Conservation (phyloP, 2,329 filamentous ascomycete genomes). For the Colletotrichum sp. region DNA sequence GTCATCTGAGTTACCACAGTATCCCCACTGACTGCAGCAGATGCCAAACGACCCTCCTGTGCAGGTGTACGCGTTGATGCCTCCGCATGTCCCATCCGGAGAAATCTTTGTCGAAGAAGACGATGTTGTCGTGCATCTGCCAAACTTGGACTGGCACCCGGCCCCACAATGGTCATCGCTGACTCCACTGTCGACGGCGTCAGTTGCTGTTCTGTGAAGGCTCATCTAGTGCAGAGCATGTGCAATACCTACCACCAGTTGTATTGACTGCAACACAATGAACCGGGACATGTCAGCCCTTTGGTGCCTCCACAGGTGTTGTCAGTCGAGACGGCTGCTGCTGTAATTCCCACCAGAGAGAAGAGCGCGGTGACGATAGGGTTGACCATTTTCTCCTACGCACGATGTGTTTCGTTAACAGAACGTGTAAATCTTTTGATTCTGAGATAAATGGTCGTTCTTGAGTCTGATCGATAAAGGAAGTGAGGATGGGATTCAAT, state of each 20-base stretch:
- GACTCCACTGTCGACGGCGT: neutral
- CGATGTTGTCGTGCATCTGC: neutral
- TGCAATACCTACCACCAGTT: slow-evolving; percentile 4
- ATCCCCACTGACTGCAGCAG: slow-evolving; percentile 25
- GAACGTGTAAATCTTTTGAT: neutral
- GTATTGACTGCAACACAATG: slow-evolving; percentile 6
- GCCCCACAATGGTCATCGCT: slow-evolving; percentile 1
- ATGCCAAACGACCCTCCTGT: slow-evolving; percentile 27
- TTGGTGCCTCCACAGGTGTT: slow-evolving; percentile 43
- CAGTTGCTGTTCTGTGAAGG: neutral
- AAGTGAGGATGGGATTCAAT: neutral
- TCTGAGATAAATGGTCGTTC: neutral
- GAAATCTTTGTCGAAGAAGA: neutral
- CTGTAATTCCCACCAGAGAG: neutral
- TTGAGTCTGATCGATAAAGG: neutral
- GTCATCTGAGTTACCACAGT: slow-evolving; percentile 18
- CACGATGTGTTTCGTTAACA: neutral
- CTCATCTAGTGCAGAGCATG: too few relatives aligned
- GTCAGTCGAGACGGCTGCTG: slow-evolving; percentile 28
- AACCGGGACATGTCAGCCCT: slow-evolving; percentile 39
- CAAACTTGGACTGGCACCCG: slow-evolving; percentile 7
- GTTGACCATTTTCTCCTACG: neutral
- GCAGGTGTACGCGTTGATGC: slow-evolving; percentile 41
- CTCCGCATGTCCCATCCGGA: slow-evolving; percentile 44
- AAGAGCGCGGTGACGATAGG: neutral